phyloP scores from a whole-genome alignment of 2,329 filamentous ascomycete genomes.

The Aspergillus quadrilineatus region DNA sequence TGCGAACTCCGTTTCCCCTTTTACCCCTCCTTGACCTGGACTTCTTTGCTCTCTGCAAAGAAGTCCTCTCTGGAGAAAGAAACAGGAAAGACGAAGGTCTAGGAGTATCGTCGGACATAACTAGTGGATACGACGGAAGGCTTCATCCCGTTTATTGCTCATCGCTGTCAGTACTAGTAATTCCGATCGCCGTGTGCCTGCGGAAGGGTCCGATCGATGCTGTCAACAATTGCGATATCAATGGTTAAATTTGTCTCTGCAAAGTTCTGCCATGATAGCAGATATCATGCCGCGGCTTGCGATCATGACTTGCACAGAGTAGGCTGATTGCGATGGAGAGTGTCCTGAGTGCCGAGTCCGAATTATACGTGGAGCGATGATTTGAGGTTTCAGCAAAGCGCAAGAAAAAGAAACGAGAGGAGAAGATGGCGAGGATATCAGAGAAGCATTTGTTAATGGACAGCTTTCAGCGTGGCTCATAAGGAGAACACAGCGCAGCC shows the following conservation, averaged over 20 bases:
- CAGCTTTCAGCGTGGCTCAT: slow-evolving; percentile 8
- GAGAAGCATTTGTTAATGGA: slow-evolving; percentile 8
- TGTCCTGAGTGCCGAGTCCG: background rate
- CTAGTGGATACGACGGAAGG: background rate
- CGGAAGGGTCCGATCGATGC: background rate
- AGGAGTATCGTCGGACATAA: background rate
- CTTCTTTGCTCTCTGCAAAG: background rate
- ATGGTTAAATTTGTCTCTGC: background rate
- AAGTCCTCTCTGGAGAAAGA: background rate
- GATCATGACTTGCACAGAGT: slow-evolving; percentile 2
- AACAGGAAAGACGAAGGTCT: background rate
- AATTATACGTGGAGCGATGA: slow-evolving; percentile 15
- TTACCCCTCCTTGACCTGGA: slow-evolving; percentile 6
- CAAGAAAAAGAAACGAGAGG: slow-evolving; percentile 6
- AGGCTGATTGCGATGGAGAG: slow-evolving; percentile 5
- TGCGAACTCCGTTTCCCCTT: background rate
- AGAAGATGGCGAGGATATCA: slow-evolving; percentile 1
- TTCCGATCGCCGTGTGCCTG: background rate
- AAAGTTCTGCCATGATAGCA: slow-evolving; percentile 16
- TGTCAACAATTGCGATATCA: background rate
- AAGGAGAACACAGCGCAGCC: slow-evolving; percentile 12
- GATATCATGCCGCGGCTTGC: slow-evolving; percentile 7
- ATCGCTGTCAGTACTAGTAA: background rate
- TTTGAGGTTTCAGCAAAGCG: slow-evolving; percentile 7
- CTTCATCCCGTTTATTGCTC: background rate